Evolutionary conservation across 805 yeast species (phyloP).

Genomic region (Saccharomyces eubayanus): DNA sequence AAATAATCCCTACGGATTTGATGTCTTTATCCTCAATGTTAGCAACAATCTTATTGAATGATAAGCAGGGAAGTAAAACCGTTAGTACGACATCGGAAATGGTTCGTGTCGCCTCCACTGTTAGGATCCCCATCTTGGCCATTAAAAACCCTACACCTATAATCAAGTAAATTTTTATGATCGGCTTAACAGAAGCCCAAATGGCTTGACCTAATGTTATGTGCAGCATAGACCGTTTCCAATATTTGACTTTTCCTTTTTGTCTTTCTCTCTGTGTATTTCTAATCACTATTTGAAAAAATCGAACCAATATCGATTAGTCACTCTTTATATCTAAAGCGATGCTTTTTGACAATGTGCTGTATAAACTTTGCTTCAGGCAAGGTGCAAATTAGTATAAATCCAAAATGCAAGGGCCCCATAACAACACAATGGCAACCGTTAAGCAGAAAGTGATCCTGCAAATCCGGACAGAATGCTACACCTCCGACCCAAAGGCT

Average conservation of each 20-base stretch:
- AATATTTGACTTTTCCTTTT: neutral
- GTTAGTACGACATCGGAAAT: slow-evolving; percentile 57
- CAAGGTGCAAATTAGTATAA: neutral
- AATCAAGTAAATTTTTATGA: slow-evolving; percentile 64
- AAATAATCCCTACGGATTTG: slow-evolving; percentile 59
- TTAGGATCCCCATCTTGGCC: slow-evolving; percentile 50
- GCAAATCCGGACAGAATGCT: neutral
- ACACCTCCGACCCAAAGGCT: neutral
- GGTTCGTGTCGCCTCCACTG: slow-evolving; percentile 54
- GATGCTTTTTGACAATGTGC: neutral
- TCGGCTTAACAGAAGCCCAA: slow-evolving; percentile 61
- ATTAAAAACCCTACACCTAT: slow-evolving; percentile 57
- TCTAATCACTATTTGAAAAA: neutral
- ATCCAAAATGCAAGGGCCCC: neutral
- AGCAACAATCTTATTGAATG: slow-evolving; percentile 54
- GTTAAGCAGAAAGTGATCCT: neutral
- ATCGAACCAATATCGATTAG: neutral
- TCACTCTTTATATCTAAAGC: neutral
- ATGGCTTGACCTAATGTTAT: slow-evolving; percentile 27
- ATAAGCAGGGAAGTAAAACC: slow-evolving; percentile 56
- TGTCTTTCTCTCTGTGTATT: neutral
- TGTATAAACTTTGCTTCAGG: neutral
- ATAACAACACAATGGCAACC: neutral
- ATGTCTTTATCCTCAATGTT: slow-evolving; percentile 57
- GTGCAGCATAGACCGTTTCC: slow-evolving; percentile 9